phyloP scores from a whole-genome alignment of 768 basidiomycete species.

The Kwoniella dendrophila region DNA sequence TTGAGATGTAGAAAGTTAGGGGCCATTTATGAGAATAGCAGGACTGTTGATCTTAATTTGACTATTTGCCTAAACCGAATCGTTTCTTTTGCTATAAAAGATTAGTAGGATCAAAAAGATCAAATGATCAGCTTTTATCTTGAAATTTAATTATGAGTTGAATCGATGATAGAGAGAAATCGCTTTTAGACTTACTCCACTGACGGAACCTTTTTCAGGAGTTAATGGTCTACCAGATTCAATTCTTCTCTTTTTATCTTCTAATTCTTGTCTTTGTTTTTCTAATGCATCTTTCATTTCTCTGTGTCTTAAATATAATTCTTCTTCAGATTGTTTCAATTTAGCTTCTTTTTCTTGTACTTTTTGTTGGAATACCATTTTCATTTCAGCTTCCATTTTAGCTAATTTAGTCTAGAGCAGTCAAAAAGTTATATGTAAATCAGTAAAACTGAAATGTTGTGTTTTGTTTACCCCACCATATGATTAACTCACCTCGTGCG shows the following conservation, averaged over 20 bases:
- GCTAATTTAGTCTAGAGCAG: conserved; percentile 93
- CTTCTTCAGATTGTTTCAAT: conserved; percentile 98
- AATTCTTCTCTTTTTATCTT: conserved; percentile 96
- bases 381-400: conserved; percentile 91
- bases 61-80: conserved; percentile 56
- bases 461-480: background rate
- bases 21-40: no score
- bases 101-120: background rate
- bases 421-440: no score
- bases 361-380: conserved; percentile 99
- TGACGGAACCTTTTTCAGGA: conserved; percentile 85
- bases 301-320: conserved; percentile 95
- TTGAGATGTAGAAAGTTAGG: background rate
- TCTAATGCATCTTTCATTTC: conserved; percentile 99
- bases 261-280: conserved; percentile 90
- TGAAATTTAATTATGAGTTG: no score
- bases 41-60: background rate
- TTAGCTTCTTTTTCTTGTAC: conserved; percentile 99
- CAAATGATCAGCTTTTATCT: conserved; percentile 10
- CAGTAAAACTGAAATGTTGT: conserved; percentile 2
- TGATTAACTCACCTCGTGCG: no score
- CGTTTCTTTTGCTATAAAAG: conserved; percentile 52
- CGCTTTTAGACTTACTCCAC: conserved; percentile 49
- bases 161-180: background rate
- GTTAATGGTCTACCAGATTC: conserved; percentile 93